Conservation (phyloP, 106 monocot species). For the Acorus gramineus region DNA sequence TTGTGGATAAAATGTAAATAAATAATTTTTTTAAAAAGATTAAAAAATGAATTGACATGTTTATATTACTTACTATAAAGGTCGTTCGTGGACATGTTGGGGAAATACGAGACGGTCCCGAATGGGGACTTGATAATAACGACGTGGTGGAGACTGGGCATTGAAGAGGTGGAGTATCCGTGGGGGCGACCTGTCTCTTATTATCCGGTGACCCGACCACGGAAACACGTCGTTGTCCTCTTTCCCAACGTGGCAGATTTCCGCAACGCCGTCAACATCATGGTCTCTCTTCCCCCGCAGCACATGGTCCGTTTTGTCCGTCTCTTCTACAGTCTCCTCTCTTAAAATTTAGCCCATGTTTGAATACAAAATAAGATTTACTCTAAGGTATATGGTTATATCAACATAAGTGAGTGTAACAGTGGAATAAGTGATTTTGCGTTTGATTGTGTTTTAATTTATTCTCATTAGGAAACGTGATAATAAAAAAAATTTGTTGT, state of each 20-base stretch:
- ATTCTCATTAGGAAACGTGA: too few species aligned
- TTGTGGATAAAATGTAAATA: too few species aligned
- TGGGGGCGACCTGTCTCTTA: constrained; percentile 36
- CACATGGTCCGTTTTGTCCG: constrained; percentile 21
- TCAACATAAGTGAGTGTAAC: too few species aligned
- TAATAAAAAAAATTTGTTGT: too few species aligned
- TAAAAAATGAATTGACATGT: too few species aligned
- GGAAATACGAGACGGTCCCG: constrained; percentile 25
- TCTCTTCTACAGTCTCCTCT: constrained; percentile 25
- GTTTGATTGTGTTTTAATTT: too few species aligned
- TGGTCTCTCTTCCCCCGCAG: constrained; percentile 25
- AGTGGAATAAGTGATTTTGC: too few species aligned
- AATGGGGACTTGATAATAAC: constrained; percentile 34
- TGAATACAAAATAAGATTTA: too few species aligned
- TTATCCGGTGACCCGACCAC: constrained; percentile 27
- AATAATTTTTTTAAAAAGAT: too few species aligned
- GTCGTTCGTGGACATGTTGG: constrained; percentile 45
- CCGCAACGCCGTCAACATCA: constrained; percentile 20
- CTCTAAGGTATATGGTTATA: too few species aligned
- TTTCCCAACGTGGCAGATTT: constrained; percentile 17
- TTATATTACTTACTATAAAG: background rate
- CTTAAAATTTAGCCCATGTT: background rate
- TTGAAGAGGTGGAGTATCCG: constrained; percentile 32
- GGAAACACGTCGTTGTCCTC: constrained; percentile 27
- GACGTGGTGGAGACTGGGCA: constrained; percentile 52